Conservation (phyloP, 1,284 basidiomycete species). For the Leccinum solheimii region DNA sequence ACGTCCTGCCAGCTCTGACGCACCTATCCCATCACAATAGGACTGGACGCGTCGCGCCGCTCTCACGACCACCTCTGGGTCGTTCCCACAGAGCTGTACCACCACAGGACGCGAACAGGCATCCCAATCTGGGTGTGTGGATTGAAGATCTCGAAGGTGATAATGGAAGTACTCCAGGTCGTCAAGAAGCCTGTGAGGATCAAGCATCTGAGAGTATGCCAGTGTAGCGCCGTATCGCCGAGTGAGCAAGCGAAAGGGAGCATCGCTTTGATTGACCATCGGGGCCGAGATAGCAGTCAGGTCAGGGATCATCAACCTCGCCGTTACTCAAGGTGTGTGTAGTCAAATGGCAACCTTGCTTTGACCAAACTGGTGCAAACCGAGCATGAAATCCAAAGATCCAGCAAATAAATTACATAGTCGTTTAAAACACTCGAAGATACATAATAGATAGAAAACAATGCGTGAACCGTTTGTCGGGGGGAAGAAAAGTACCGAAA, state of each 20-base stretch:
- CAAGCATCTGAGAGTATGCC: constrained; percentile 73
- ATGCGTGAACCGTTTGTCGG: background rate
- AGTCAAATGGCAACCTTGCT: background rate
- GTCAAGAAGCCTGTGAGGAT: constrained; percentile 55
- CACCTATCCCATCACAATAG: constrained; percentile 68
- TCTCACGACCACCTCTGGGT: constrained; percentile 55
- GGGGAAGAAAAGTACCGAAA: constrained; percentile 3
- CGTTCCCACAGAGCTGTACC: constrained; percentile 72
- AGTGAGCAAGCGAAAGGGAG: constrained; percentile 64
- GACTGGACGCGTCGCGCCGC: constrained; percentile 58
- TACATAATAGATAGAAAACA: constrained; percentile 18
- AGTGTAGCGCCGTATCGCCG: constrained; percentile 60
- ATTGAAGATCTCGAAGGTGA: constrained; percentile 53
- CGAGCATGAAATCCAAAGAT: background rate
- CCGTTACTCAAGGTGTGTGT: background rate
- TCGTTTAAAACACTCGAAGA: constrained; percentile 4
- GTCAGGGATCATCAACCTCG: constrained; percentile 26
- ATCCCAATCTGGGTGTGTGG: constrained; percentile 25
- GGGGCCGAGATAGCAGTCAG: constrained; percentile 55
- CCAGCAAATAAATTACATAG: constrained; percentile 22
- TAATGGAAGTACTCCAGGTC: constrained; percentile 62
- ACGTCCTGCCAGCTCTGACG: background rate
- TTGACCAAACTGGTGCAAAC: background rate
- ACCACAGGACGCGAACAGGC: constrained; percentile 52
- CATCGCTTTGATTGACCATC: constrained; percentile 74